These are phyloP conservation scores for Fusarium circinatum DNA, from an alignment of 2,329 filamentous ascomycete species.

Conservation along the genomic window DNA sequence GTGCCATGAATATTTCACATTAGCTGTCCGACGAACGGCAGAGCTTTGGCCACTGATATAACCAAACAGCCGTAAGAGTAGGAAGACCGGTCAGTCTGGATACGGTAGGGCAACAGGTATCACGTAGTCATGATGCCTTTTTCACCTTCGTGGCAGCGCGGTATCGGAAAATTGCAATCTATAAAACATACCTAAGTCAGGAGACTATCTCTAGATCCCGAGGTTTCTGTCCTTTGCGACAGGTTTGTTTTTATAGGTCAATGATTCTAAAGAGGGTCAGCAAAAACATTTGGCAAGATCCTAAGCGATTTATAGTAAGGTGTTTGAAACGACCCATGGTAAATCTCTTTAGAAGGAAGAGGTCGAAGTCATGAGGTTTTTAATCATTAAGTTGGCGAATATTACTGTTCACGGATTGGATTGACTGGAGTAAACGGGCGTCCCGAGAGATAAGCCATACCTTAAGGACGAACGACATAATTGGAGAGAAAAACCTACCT, in stretches of 20 bases:
- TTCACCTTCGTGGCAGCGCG: constrained; percentile 16
- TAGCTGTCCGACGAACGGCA: constrained; percentile 25
- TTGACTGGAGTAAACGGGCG: constrained; percentile 33
- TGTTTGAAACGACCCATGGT: neutral
- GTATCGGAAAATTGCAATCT: constrained; percentile 24
- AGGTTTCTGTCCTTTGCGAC: neutral
- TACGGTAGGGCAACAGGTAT: neutral
- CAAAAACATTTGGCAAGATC: constrained; percentile 28
- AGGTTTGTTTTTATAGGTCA: constrained; percentile 38
- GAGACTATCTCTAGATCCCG: constrained; percentile 24
- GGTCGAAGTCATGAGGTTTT: neutral
- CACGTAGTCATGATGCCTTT: constrained; percentile 16
- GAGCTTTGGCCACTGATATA: neutral
- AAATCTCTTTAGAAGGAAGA: neutral
- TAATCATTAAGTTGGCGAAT: neutral
- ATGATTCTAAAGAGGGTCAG: constrained; percentile 37
- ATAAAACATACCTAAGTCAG: constrained; percentile 21
- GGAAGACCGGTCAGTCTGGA: neutral
- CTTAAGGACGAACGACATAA: constrained; percentile 15
- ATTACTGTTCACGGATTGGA: neutral
- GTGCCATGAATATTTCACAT: constrained; percentile 26
- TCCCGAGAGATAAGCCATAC: constrained; percentile 36
- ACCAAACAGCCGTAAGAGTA: neutral
- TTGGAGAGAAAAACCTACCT: constrained; percentile 7
- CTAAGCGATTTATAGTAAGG: constrained; percentile 25